Base-by-base conservation (phyloP, 805 yeast species). In the Lipomyces lipofer region DNA sequence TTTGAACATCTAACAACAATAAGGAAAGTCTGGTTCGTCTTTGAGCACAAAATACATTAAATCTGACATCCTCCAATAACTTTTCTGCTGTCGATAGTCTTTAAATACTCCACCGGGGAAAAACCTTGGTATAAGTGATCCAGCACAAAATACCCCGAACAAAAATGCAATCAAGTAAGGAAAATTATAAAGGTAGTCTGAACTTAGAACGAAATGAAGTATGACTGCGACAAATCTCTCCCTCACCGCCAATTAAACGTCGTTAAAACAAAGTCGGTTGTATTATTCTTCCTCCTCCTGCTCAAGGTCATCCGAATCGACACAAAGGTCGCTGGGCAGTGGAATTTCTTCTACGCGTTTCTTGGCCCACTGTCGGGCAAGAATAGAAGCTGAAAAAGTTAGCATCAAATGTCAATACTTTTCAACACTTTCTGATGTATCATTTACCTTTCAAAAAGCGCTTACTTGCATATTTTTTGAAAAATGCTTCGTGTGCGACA, bases 401-500 rank as follows among this genome's bases (percentile, higher is more conserved):
- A n/a, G 22, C 4, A n/a, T n/a, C n/a, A 17, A 22, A 25, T 6
- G 7, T n/a, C 25, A 9, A n/a, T 35, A 19, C 43, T 24, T n/a
- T n/a, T n/a, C n/a, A n/a, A n/a, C n/a, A n/a, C n/a, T n/a, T n/a
- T n/a, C n/a, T 25, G 40, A 3, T 1, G 13, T 19, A 13, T n/a
- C 19, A n/a, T 39, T 3, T 29, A 49, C 53, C 75, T 71, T 88
- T 88, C 85, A 94, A 81, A 68, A 85, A 90, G 69, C 87, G 85
- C 68, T 89, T 83, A 29, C 94, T 82, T 45, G 96, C 92, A 69
- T 94, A 94, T 73, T 94, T 94, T 68, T 86, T 88, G 75, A 89
- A 90, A 67, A 92, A 89, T 69, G 89, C 96, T 67, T 88, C 96
- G 72, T 91, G 96, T 54, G 82, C 84, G 49, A 90, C 87, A 9